Conservation (phyloP, 139 green algal genomes). For the Eudorina sp. region DNA sequence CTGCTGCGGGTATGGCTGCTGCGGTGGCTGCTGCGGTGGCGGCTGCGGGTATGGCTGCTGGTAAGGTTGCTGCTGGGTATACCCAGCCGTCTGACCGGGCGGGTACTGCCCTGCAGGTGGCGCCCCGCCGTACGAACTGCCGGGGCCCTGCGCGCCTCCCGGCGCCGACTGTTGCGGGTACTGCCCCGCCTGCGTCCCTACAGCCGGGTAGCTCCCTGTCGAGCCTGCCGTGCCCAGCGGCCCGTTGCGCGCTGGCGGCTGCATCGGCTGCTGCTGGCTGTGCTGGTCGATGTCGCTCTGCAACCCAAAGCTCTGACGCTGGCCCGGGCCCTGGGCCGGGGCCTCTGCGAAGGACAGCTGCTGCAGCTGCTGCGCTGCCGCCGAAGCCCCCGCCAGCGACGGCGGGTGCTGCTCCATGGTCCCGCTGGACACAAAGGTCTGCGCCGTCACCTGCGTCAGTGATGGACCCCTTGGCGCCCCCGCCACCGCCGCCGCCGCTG, state of each 20-base stretch:
- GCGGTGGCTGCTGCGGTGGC: background rate
- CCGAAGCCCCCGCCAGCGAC: background rate
- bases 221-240: too few species aligned
- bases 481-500: background rate
- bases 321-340: background rate
- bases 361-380: background rate
- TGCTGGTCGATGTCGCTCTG: slow-evolving; percentile 6
- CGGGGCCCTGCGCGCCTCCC: too few species aligned
- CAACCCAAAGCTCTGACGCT: slow-evolving; percentile 11
- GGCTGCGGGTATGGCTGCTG: background rate
- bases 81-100: too few species aligned
- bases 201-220: too few species aligned
- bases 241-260: too few species aligned
- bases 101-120: too few species aligned
- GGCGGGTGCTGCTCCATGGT: background rate
- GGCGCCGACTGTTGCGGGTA: too few species aligned
- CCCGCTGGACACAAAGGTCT: background rate
- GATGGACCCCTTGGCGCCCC: background rate
- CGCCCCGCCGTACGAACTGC: too few species aligned
- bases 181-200: too few species aligned
- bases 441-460: background rate
- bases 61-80: background rate
- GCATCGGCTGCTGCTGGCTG: background rate
- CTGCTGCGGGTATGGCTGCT: background rate
- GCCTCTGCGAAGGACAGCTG: too few species aligned